Base-by-base conservation (phyloP, 345 rosid genomes). In the Isatis tinctoria region DNA sequence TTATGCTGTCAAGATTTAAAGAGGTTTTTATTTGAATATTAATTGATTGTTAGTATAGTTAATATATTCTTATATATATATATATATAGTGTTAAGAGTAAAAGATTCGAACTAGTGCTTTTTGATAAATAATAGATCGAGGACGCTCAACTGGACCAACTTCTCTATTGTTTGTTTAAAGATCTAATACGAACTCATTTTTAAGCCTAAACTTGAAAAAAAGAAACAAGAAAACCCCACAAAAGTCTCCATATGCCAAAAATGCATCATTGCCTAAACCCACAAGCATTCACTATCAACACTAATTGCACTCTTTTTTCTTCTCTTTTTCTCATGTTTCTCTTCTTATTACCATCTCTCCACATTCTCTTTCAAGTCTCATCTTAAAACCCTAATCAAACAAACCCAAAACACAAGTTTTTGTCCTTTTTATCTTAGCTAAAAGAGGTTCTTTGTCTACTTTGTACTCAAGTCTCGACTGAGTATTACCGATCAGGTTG, bases 201-300 rank as follows among this genome's bases (percentile, higher is more conserved):
- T 64, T 2, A 48, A 69, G 56, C 62, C 40, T 17, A 54, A 54
- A 32, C 57, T 35, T 11, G 24, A 45, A 65, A 49, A 49, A 65
- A 11, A 26, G n/a, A 66, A 37, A 20, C 73, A 74, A 74, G 8
- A 27, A 66, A 67, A 60, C 78, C 78, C 79, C 63, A 67, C 79
- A 75, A 67, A 49, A 60, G 68, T 44, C 40, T 48, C 52, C 70
- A 64, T 64, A 64, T 64, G 70, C 77, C 39, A 14, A 67, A 67
- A 30, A 60, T 75, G 39, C 37, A 75, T 75, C 74, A 75, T 75
- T 75, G 56, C 62, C 68, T 74, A 74, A 67, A 74, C 73, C 53
- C 78, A 74, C 73, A 74, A 49, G 32, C 62, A 67, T 67, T 67
- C 61, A 60, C 59, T 43, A 66, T 58, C 61, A 47, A 59, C 73